phyloP scores from a whole-genome alignment of 805 yeast genomes.

The Pichia heedii region DNA sequence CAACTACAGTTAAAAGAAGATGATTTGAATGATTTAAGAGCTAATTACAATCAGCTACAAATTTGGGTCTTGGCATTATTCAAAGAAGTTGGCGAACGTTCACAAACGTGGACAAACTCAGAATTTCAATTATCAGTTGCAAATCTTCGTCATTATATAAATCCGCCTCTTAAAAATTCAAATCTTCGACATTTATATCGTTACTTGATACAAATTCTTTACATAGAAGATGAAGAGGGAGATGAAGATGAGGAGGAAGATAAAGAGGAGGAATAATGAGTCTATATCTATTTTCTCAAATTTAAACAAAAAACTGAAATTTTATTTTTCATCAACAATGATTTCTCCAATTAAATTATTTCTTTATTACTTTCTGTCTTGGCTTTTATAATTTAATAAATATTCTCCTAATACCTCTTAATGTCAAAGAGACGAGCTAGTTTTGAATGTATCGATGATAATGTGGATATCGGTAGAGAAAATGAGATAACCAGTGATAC shows the following conservation, averaged over 20 bases:
- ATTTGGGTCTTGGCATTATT: slow-evolving; percentile 6
- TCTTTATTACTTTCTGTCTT: background rate
- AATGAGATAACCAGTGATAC: too few species aligned
- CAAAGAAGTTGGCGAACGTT: slow-evolving; percentile 4
- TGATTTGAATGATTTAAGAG: background rate
- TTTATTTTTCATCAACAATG: too few species aligned
- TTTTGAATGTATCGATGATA: background rate
- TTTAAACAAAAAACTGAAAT: too few species aligned
- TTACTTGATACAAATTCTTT: slow-evolving; percentile 4
- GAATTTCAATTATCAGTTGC: slow-evolving; percentile 1
- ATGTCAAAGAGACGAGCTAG: background rate
- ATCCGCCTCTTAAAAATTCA: slow-evolving; percentile 2
- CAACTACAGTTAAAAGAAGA: background rate
- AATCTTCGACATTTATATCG: slow-evolving; percentile 3
- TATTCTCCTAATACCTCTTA: too few species aligned
- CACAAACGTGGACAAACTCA: slow-evolving; percentile 1
- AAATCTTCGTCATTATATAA: background rate
- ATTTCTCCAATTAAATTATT: background rate
- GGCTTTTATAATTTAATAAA: background rate
- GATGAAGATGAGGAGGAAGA: background rate
- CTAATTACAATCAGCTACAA: slow-evolving; percentile 1
- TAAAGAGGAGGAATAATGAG: too few species aligned
- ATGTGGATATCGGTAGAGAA: background rate
- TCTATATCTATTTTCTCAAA: background rate
- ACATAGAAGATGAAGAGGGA: background rate